A percentile compares a stretch with the other conserved stretches of the same genome.
Conservation (phyloP, 441 rosid genomes). For the Populus hybrid region DNA sequence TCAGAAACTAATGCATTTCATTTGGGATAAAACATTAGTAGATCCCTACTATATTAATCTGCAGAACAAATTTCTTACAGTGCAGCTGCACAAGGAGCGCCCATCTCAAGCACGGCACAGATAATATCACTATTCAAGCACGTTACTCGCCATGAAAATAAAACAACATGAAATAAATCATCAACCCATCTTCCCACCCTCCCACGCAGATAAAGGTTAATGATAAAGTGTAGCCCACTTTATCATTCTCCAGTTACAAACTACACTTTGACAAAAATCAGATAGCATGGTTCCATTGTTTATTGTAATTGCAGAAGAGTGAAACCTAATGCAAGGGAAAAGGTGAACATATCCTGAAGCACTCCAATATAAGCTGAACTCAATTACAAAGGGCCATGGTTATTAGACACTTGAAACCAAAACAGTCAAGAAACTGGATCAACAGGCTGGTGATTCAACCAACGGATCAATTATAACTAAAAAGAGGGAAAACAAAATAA, state of each 20-base stretch:
- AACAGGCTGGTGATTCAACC: neutral
- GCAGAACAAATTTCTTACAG: neutral
- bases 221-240: neutral
- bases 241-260: neutral
- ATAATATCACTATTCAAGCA: neutral
- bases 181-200: neutral
- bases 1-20: conserved; percentile 38
- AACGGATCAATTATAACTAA: neutral
- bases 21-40: neutral
- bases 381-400: neutral
- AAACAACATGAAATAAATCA: neutral
- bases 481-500: neutral
- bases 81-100: neutral
- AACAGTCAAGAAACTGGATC: neutral
- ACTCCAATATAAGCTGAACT: neutral
- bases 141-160: neutral
- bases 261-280: neutral
- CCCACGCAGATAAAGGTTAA: neutral
- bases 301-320: conserved; percentile 20
- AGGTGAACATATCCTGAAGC: neutral
- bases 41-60: conserved; percentile 25
- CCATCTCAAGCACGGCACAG: neutral
- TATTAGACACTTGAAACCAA: no score
- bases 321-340: neutral
- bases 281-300: neutral